Evolutionary conservation across 768 basidiomycete species (phyloP).

Genomic region (Dentipellis fragilis): DNA sequence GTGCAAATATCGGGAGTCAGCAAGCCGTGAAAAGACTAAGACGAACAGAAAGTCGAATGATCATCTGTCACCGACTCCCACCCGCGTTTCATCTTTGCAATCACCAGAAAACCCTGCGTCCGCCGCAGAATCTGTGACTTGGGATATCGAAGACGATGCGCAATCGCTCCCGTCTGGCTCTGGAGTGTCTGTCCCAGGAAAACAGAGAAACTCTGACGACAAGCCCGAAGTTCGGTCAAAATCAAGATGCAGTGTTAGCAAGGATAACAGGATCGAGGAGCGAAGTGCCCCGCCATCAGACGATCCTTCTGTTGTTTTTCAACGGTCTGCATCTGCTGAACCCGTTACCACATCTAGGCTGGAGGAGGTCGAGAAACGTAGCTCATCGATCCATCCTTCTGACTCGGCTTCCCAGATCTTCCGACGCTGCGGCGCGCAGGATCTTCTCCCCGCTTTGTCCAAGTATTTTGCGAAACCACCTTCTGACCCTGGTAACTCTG

Average conservation of each 20-base stretch:
- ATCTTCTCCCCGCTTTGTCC: neutral
- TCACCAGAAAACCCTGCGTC: too few species aligned
- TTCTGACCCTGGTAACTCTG: neutral
- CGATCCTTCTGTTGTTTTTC: too few species aligned
- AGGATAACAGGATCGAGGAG: too few species aligned
- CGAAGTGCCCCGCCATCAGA: too few species aligned
- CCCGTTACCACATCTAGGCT: neutral
- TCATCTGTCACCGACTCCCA: too few species aligned
- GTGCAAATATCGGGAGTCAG: too few species aligned
- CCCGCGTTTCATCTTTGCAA: too few species aligned
- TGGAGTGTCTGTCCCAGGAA: neutral
- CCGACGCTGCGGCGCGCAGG: neutral
- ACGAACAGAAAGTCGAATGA: too few species aligned
- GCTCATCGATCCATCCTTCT: conserved; percentile 33
- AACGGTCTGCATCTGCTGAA: neutral
- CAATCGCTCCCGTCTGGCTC: conserved; percentile 10
- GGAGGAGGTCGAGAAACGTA: neutral
- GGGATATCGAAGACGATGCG: conserved; percentile 43
- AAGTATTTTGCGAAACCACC: conserved; percentile 3
- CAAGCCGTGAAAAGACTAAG: too few species aligned
- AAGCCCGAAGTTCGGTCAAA: too few species aligned
- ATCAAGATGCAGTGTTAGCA: too few species aligned
- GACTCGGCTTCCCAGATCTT: conserved; percentile 46
- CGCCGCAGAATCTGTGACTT: conserved; percentile 29
- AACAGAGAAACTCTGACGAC: too few species aligned